Evolutionary conservation across 2,329 filamentous ascomycete genomes (phyloP).

Genomic region (Arthrobotrys iridis): DNA sequence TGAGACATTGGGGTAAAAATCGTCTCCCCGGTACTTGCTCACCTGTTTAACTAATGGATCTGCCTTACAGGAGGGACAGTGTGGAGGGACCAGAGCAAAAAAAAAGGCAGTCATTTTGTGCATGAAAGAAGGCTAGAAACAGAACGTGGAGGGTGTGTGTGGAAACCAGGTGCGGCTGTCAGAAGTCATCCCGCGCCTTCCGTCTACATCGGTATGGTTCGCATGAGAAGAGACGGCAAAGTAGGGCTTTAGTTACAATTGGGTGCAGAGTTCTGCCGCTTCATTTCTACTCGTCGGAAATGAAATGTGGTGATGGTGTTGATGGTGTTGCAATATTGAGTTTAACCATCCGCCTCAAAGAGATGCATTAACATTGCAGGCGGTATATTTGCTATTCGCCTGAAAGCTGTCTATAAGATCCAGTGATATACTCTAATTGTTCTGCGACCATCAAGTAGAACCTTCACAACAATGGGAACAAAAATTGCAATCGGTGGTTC

Average conservation of each 20-base stretch:
- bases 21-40: not conserved
- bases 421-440: constrained; percentile 12
- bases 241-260: constrained; percentile 22
- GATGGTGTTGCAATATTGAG: constrained; percentile 53
- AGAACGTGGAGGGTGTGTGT: constrained; percentile 13
- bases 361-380: constrained; percentile 51
- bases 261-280: constrained; percentile 49
- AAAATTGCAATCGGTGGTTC: constrained; percentile 12
- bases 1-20: constrained; percentile 33
- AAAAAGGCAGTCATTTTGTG: constrained; percentile 1
- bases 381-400: constrained; percentile 55
- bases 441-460: not conserved
- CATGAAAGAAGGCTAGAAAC: constrained; percentile 1
- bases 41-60: not conserved
- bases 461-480: constrained; percentile 3
- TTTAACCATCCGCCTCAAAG: constrained; percentile 16
- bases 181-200: constrained; percentile 46
- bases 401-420: constrained; percentile 29
- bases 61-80: constrained; percentile 11
- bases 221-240: constrained; percentile 34
- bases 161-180: constrained; percentile 35
- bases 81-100: constrained; percentile 4
- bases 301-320: constrained; percentile 52
- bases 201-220: constrained; percentile 26
- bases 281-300: constrained; percentile 45